phyloP scores from a whole-genome alignment of 2,329 filamentous ascomycete species.

The Penicillium sp. region DNA sequence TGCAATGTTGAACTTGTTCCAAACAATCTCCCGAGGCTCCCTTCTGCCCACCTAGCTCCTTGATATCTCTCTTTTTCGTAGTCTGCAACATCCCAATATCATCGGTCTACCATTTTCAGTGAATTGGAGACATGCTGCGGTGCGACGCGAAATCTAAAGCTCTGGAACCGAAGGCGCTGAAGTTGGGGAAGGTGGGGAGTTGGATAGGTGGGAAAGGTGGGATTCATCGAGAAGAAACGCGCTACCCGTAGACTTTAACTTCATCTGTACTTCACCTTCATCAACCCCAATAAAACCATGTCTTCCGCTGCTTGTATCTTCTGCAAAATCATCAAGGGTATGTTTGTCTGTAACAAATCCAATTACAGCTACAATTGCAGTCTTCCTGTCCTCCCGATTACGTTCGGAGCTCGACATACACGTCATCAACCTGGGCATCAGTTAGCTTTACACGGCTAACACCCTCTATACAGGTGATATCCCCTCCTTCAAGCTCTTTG shows the following conservation, averaged over 20 bases:
- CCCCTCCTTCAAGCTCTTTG: slow-evolving; percentile 93
- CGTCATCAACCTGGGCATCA: not conserved
- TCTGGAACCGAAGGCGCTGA: no score
- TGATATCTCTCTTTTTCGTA: no score
- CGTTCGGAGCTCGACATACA: not conserved
- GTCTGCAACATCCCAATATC: no score
- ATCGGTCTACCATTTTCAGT: no score
- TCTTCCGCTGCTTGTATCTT: slow-evolving; percentile 76
- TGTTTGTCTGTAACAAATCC: not conserved
- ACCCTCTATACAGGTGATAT: slow-evolving; percentile 71
- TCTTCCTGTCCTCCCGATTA: not conserved
- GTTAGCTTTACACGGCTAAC: slow-evolving; percentile 1
- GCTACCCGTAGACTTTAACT: not conserved
- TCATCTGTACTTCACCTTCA: not conserved
- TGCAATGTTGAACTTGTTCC: no score
- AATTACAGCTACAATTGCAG: not conserved
- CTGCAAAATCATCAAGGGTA: slow-evolving; percentile 97
- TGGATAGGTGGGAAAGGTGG: no score
- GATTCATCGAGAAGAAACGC: no score
- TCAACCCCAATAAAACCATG: slow-evolving; percentile 20
- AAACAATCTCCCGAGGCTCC: no score
- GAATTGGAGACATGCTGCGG: no score
- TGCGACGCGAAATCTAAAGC: no score
- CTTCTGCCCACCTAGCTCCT: no score
- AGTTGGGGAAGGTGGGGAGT: no score